Conservation (phyloP, 148 eudicot genomes). For the Spergularia marina region DNA sequence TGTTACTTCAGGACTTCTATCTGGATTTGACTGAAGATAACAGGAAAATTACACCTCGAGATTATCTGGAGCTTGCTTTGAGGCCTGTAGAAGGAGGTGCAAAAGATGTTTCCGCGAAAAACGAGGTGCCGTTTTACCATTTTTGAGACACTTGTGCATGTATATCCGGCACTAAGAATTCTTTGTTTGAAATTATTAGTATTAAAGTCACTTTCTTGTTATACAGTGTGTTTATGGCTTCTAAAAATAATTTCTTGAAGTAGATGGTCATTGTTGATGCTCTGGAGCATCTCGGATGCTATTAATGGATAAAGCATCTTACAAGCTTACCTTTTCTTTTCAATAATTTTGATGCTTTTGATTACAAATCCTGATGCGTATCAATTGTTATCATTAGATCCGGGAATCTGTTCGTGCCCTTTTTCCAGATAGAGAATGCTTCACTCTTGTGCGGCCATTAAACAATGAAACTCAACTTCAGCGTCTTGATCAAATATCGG, state of each 20-base stretch:
- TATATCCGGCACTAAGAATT: background rate
- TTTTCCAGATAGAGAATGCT: slow-evolving; percentile 97
- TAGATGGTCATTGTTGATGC: background rate
- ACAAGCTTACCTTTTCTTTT: background rate
- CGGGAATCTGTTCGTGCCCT: slow-evolving; percentile 94
- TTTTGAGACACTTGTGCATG: background rate
- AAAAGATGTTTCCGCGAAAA: slow-evolving; percentile 77
- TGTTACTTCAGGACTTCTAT: slow-evolving; percentile 72
- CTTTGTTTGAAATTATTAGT: too few species aligned
- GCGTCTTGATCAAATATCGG: slow-evolving; percentile 85
- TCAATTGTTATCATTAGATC: slow-evolving; percentile 44
- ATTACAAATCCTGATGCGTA: slow-evolving; percentile 19
- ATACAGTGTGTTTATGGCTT: too few species aligned
- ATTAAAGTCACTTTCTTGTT: too few species aligned
- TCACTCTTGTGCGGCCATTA: slow-evolving; percentile 86
- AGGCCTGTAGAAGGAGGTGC: slow-evolving; percentile 71
- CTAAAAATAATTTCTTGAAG: background rate
- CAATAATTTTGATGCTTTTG: background rate
- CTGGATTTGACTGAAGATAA: slow-evolving; percentile 87
- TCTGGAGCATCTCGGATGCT: background rate
- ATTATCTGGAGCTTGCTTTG: slow-evolving; percentile 90
- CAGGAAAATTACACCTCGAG: slow-evolving; percentile 89
- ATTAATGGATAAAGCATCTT: background rate
- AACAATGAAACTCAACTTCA: slow-evolving; percentile 87
- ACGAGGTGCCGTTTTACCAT: slow-evolving; percentile 63